phyloP scores from a whole-genome alignment of 2,329 filamentous ascomycete species.

The Trichoderma guizhouense region DNA sequence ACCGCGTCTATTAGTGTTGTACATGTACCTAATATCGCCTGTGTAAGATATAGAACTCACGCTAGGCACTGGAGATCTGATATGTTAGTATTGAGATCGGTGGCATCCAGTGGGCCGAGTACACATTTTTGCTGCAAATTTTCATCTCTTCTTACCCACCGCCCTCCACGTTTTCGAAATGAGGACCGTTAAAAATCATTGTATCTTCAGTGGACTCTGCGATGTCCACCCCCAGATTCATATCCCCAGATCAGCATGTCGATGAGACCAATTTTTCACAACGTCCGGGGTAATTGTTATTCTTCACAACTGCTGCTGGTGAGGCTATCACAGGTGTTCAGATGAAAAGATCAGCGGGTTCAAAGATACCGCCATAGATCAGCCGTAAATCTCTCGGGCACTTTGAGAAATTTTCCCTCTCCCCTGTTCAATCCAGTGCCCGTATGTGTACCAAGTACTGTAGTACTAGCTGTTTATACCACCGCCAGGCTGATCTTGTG shows the following conservation, averaged over 20 bases:
- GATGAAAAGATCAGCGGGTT: background rate
- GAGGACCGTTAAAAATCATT: background rate
- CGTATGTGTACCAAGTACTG: background rate
- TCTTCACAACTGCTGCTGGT: background rate
- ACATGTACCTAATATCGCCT: background rate
- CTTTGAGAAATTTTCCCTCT: background rate
- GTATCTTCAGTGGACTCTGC: background rate
- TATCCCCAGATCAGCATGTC: background rate
- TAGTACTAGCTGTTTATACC: background rate
- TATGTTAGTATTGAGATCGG: background rate
- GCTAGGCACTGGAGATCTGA: background rate
- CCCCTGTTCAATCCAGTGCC: background rate
- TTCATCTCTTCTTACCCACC: background rate
- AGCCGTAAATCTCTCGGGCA: background rate
- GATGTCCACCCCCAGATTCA: background rate
- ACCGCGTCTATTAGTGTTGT: background rate
- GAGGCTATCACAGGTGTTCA: background rate
- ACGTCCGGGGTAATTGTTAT: background rate
- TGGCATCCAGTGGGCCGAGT: background rate
- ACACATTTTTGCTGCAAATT: background rate
- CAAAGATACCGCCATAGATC: background rate
- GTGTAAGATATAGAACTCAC: background rate
- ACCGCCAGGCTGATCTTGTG: background rate
- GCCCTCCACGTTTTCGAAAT: background rate
- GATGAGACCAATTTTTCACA: background rate